Percentiles rank a stretch among this genome's conserved stretches.
These are phyloP conservation scores for Pharus latifolius DNA, from an alignment of 176 grass and related monocot species.

Conservation along the genomic window DNA sequence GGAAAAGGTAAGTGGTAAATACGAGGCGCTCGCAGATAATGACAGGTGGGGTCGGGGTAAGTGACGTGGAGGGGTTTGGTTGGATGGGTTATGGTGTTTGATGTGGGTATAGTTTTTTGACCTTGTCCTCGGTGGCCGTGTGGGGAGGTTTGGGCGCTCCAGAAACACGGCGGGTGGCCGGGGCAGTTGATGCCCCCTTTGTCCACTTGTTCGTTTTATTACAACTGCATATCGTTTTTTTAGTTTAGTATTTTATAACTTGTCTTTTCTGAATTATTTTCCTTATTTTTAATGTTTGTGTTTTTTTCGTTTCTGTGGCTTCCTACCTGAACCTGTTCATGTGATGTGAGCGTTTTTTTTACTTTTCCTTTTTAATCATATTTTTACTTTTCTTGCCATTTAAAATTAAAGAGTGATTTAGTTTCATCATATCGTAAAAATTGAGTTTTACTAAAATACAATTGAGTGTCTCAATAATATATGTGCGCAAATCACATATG, in stretches of 20 bases:
- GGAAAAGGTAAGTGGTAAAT: not conserved
- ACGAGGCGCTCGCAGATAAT: not conserved
- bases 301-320: too few species aligned
- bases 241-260: not conserved
- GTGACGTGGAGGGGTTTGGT: not conserved
- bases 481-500: too few species aligned
- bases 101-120: not conserved
- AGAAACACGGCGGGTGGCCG: conserved; percentile 27
- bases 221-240: not conserved
- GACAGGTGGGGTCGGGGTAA: not conserved
- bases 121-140: not conserved
- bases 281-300: too few species aligned
- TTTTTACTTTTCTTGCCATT: too few species aligned
- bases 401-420: too few species aligned
- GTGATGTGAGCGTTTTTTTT: too few species aligned
- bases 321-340: too few species aligned
- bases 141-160: conserved; percentile 22
- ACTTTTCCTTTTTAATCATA: too few species aligned
- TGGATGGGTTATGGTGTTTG: not conserved
- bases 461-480: too few species aligned
- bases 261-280: not conserved
- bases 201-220: conserved; percentile 17
- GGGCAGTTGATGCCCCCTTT: conserved; percentile 10
- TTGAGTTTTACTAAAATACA: too few species aligned
- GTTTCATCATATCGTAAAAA: too few species aligned